Base-by-base conservation (phyloP, 2,329 filamentous ascomycete species). In the Mycosphaerelloides madeirae region DNA sequence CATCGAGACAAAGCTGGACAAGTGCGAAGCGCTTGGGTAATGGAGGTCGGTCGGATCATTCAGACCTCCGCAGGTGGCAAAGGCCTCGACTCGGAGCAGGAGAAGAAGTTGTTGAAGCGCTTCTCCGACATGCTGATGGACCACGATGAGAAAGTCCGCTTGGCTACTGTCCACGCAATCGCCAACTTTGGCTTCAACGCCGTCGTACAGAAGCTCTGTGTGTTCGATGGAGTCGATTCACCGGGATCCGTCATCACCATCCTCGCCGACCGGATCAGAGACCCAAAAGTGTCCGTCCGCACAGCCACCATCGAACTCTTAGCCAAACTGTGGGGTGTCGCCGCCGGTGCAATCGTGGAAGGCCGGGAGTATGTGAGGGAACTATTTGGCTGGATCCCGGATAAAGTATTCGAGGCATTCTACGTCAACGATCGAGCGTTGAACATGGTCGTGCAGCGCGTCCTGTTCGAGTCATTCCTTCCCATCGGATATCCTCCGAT, bases 301-400 rank as follows among this genome's bases (percentile, higher is more conserved):
- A 81, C 86, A 31, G 87, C 91, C 57, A 90, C 88, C 18, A 95
- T 95, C 79, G 84, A 82, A 39, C 75, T 94, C 7, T 72, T 97
- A 1, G 87, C 81, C 9, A 87, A 83, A 50, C 82, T 97, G 20
- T 98, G 93, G 93, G 90, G 87, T n/a, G 90, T 94, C 14, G 91
- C 87, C 11, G 81, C 84, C 14, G 87, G 88, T 14, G 90, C 95
- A 58, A 85, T 98, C 56, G 82, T 87, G 18, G 80, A 84, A 41
- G 87, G 87, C 12, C 85, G 91, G 57, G 87, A 95, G 55, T 73
- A 77, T 14, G 84, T 95, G 15, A 78, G 77, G 11, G 72, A 80
- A 8, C 78, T 91, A n/a, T 72, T 98, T 11, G 84, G 83, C 6
- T 83, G 83, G 18, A 88, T 94, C 31, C 91, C 93, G 2, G 85